Conservation (phyloP, 192 early-diverging fungal genomes). For the Piromyces finnis region DNA sequence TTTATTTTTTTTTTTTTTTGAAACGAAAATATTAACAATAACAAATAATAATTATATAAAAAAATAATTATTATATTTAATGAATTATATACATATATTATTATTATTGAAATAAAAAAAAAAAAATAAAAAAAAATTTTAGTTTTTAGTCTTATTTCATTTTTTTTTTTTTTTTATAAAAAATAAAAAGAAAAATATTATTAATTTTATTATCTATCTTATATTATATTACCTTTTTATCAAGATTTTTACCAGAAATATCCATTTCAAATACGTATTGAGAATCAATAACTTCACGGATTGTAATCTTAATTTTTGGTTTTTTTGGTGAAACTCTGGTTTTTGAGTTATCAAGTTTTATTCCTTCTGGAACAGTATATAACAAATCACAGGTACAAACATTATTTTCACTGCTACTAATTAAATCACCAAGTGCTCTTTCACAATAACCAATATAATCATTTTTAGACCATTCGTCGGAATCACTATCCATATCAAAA, state of each 20-base stretch:
- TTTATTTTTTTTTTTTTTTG: no score
- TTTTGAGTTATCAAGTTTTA: neutral
- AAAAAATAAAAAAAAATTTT: no score
- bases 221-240: neutral
- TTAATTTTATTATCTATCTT: no score
- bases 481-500: neutral
- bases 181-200: no score
- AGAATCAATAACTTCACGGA: neutral
- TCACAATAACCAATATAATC: neutral
- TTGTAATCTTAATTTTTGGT: neutral
- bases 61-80: no score
- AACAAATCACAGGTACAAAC: neutral
- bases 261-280: neutral
- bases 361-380: neutral
- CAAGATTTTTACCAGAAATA: neutral
- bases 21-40: no score
- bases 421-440: neutral
- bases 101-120: no score
- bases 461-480: neutral
- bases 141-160: no score
- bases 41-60: no score
- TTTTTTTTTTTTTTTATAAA: no score
- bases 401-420: neutral
- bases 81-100: no score
- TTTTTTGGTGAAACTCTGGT: neutral